A percentile compares a stretch with the other conserved stretches of the same genome.
Evolutionary conservation across 805 yeast genomes (phyloP).

Genomic region (Candida maris): DNA sequence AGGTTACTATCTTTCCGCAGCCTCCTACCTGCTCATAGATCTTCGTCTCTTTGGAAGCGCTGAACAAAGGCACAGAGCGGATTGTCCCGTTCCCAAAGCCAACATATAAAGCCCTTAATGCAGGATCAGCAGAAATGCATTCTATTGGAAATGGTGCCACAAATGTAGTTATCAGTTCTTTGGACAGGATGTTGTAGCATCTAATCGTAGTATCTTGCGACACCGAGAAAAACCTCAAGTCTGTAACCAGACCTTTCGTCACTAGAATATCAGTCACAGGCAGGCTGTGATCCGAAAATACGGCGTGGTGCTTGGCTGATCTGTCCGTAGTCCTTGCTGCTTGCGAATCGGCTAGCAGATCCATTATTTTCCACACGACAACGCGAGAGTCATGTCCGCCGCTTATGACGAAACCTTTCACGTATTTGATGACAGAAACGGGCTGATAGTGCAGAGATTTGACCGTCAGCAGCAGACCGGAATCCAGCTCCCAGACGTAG

Average conservation of each 20-base stretch:
- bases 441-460: slow-evolving; percentile 84
- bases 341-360: slow-evolving; percentile 41
- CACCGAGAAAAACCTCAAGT: slow-evolving; percentile 60
- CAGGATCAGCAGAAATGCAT: slow-evolving; percentile 68
- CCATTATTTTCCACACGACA: slow-evolving; percentile 66
- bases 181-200: slow-evolving; percentile 53
- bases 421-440: slow-evolving; percentile 55
- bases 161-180: slow-evolving; percentile 60
- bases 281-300: slow-evolving; percentile 58
- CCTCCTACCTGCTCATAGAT: slow-evolving; percentile 61
- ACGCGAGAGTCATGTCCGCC: slow-evolving; percentile 83
- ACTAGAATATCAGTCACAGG: slow-evolving; percentile 40
- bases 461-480: slow-evolving; percentile 70
- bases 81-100: slow-evolving; percentile 67
- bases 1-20: slow-evolving; percentile 45
- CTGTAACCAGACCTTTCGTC: slow-evolving; percentile 51
- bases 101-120: slow-evolving; percentile 67
- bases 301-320: slow-evolving; percentile 51
- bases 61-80: slow-evolving; percentile 50
- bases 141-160: slow-evolving; percentile 59
- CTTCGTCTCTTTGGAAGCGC: slow-evolving; percentile 32
- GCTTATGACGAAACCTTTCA: slow-evolving; percentile 64
- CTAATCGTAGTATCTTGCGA: slow-evolving; percentile 76
- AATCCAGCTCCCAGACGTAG: slow-evolving; percentile 78
- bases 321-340: slow-evolving; percentile 31